Conservation (phyloP, 1,284 basidiomycete genomes). For the Tremellales sp. region DNA sequence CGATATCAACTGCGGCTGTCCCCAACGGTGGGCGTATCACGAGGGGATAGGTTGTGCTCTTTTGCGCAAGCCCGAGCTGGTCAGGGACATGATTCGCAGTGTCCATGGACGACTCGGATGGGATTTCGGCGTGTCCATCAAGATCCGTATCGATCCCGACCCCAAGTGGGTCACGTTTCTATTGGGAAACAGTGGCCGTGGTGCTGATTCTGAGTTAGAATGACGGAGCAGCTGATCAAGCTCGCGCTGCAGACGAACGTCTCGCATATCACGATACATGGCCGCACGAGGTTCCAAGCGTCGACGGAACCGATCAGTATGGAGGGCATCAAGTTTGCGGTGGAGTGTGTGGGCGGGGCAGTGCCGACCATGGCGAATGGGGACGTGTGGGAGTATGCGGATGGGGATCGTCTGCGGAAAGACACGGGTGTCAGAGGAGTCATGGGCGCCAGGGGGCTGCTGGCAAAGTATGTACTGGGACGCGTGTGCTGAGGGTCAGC, state of each 20-base stretch:
- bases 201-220: constrained; percentile 24
- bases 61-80: constrained; percentile 56
- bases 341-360: constrained; percentile 51
- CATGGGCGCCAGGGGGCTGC: constrained; percentile 58
- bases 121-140: constrained; percentile 57
- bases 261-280: constrained; percentile 56
- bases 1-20: constrained; percentile 59
- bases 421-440: constrained; percentile 54
- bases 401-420: constrained; percentile 51
- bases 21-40: constrained; percentile 55
- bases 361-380: constrained; percentile 59
- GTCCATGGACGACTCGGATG: constrained; percentile 56
- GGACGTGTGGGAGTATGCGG: constrained; percentile 54
- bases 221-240: constrained; percentile 54
- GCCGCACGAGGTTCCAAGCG: constrained; percentile 56
- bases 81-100: constrained; percentile 55
- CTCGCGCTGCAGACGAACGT: constrained; percentile 47
- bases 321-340: constrained; percentile 54
- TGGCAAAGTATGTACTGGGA: constrained; percentile 55
- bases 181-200: neutral
- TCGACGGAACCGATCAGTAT: constrained; percentile 55
- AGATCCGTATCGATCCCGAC: constrained; percentile 58
- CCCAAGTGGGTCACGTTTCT: constrained; percentile 38
- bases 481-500: neutral
- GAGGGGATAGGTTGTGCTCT: constrained; percentile 59